Conservation (phyloP, 2,329 filamentous ascomycete genomes). For the Clathrospora elynae region DNA sequence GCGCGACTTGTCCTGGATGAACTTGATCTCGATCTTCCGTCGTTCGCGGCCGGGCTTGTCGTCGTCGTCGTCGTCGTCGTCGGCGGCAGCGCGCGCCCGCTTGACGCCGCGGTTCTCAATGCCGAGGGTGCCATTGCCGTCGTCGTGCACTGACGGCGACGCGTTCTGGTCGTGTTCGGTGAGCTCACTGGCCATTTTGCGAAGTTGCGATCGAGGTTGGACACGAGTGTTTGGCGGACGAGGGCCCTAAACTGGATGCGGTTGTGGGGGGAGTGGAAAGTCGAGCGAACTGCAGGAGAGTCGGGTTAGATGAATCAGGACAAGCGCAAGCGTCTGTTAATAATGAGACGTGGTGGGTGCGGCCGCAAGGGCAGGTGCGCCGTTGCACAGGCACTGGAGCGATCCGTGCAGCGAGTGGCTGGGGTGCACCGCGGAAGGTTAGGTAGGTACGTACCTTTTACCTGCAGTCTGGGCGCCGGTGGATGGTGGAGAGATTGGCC, state of each 20-base stretch:
- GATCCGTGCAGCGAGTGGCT: conserved; percentile 25
- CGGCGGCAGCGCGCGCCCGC: conserved; percentile 78
- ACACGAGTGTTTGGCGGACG: conserved; percentile 44
- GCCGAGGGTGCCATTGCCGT: conserved; percentile 57
- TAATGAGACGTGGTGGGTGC: no score
- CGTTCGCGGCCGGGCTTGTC: conserved; percentile 97
- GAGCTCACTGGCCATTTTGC: conserved; percentile 54
- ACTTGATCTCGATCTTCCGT: conserved; percentile 99
- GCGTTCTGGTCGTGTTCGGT: conserved; percentile 58
- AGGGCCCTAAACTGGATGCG: conserved; percentile 49
- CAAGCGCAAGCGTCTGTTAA: no score
- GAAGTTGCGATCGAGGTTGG: conserved; percentile 30
- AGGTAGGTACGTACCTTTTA: conserved; percentile 28
- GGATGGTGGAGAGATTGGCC: conserved; percentile 24
- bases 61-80: conserved; percentile 96
- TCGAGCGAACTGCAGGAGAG: conserved; percentile 29
- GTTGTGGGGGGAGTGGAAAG: conserved; percentile 40
- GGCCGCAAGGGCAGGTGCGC: conserved; percentile 23
- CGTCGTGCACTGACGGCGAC: conserved; percentile 57
- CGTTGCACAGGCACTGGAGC: conserved; percentile 35
- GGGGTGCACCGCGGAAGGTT: conserved; percentile 7
- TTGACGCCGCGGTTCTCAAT: conserved; percentile 79
- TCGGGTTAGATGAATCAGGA: conserved; percentile 39
- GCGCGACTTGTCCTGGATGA: conserved; percentile 99
- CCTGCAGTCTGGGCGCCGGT: conserved; percentile 17